A percentile compares a stretch with the other conserved stretches of the same genome.
Conservation (phyloP, 208 protist species). For the Trypanosoma platydactyli region DNA sequence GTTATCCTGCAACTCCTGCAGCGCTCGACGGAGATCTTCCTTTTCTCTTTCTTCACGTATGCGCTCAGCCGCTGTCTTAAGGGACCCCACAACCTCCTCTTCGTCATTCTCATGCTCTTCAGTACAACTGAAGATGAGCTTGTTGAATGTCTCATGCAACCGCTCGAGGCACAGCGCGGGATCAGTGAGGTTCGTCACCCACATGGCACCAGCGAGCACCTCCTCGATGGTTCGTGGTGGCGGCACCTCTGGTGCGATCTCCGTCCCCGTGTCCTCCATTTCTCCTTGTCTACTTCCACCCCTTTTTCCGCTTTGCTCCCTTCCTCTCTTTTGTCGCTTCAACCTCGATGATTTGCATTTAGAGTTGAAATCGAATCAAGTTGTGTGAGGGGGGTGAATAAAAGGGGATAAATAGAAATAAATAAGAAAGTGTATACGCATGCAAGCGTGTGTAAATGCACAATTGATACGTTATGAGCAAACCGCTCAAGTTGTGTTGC, state of each 20-base stretch:
- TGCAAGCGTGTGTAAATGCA: too few relatives aligned
- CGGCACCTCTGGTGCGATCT: background rate
- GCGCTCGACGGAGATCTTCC: slow-evolving; percentile 50
- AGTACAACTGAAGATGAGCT: slow-evolving; percentile 68
- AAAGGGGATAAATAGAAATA: background rate
- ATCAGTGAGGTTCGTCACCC: slow-evolving; percentile 68
- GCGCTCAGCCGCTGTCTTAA: slow-evolving; percentile 61
- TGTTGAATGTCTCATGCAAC: slow-evolving; percentile 69
- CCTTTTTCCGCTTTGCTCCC: background rate
- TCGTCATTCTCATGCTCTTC: slow-evolving; percentile 12
- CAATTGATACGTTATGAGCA: too few relatives aligned
- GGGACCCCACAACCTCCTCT: slow-evolving; percentile 14
- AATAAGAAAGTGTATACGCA: background rate
- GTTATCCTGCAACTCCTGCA: slow-evolving; percentile 51
- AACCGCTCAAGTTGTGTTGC: too few relatives aligned
- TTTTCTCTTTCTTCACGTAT: slow-evolving; percentile 44
- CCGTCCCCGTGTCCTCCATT: background rate
- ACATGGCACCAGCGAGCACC: slow-evolving; percentile 52
- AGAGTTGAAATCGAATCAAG: slow-evolving; percentile 2
- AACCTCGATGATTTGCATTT: background rate
- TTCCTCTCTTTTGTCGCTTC: background rate
- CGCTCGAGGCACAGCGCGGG: slow-evolving; percentile 55
- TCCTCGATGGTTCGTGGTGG: slow-evolving; percentile 45
- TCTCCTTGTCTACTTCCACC: background rate
- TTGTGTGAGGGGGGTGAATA: background rate